Evolutionary conservation across 1,139 yeast species (phyloP).

Genomic region (Yamadazyma kanchanaburiensis): DNA sequence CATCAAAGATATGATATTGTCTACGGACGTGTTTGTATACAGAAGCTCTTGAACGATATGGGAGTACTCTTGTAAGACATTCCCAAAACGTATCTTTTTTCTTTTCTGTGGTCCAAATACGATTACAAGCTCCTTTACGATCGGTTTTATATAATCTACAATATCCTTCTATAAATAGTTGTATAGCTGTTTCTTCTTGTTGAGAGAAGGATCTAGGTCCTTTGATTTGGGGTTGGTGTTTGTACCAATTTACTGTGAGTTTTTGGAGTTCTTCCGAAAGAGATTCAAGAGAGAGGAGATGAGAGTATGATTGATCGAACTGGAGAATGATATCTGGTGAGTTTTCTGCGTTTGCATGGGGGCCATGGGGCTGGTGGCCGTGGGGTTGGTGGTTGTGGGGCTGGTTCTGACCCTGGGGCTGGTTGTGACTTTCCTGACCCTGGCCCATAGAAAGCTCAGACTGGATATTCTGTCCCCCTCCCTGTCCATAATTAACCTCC

Average conservation of each 20-base stretch:
- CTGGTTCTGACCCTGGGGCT: conserved; percentile 3
- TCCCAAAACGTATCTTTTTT: conserved; percentile 91
- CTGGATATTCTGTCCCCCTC: conserved; percentile 22
- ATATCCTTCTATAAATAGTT: conserved; percentile 67
- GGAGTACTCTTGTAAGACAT: conserved; percentile 67
- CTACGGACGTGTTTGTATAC: conserved; percentile 90
- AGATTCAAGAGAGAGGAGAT: conserved; percentile 28
- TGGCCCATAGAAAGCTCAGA: conserved; percentile 15
- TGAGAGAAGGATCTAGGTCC: conserved; percentile 51
- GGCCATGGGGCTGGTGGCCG: too few relatives aligned
- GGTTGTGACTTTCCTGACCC: too few relatives aligned
- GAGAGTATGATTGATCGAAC: conserved; percentile 20
- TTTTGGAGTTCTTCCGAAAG: conserved; percentile 35
- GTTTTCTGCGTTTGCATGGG: neutral
- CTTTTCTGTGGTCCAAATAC: conserved; percentile 86
- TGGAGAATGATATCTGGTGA: neutral
- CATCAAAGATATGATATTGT: conserved; percentile 80
- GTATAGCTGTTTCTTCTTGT: conserved; percentile 69
- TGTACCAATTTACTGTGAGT: conserved; percentile 38
- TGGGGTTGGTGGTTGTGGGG: conserved; percentile 7
- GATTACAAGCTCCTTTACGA: conserved; percentile 66
- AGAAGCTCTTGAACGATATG: conserved; percentile 82
- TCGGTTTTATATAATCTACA: conserved; percentile 59
- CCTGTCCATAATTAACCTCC: too few relatives aligned
- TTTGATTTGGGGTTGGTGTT: conserved; percentile 25